Base-by-base conservation (phyloP, 805 yeast genomes). In the Phaffomyces opuntiae region DNA sequence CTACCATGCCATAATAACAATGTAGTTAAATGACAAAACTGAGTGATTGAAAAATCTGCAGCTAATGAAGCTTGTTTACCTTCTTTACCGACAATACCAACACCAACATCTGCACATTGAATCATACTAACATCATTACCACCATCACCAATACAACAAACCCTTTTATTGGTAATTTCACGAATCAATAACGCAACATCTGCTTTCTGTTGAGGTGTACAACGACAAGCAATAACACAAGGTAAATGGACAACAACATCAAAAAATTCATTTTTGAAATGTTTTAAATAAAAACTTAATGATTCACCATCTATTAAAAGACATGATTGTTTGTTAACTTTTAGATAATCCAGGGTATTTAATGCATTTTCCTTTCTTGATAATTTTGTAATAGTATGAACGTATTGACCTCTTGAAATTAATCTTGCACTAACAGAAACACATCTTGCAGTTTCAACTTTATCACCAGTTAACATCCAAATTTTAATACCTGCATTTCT, bases 401-500 rank as follows among this genome's bases (percentile, higher is more conserved):
- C 89, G 54, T 83, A 84, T 65, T 93, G 99, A 4, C 99, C 99
- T 53, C 98, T 77, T 2, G 95, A 75, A 27, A 93, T 91, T 43
- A 93, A 75, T 58, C 90, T 83, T 31, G 97, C 93, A 63, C 96
- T 87, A n/a, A 95, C 86, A 19, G 97, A 89, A 36, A 93, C 97
- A 74, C 99, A 93, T 49, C 89, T 80, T 1, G 99, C 99, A 0
- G 99, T 93, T 67, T 93, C 99, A 7, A 93, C 98, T 63, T 93
- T 93, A 64, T 93, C 99, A 54, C 99, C 99, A 0, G 99, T 93
- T 40, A 93, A 70, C 99, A 93, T 95, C 99, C 99, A 93, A 43
- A 93, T 93, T 57, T 90, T 90, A 46, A 95, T 80, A 5, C 98
- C 99, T 0, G 98, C 99, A 66, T 95, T 93, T 55, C 99, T 77